Evolutionary conservation across 2,329 filamentous ascomycete genomes (phyloP).

Genomic region (Curvularia sp.): DNA sequence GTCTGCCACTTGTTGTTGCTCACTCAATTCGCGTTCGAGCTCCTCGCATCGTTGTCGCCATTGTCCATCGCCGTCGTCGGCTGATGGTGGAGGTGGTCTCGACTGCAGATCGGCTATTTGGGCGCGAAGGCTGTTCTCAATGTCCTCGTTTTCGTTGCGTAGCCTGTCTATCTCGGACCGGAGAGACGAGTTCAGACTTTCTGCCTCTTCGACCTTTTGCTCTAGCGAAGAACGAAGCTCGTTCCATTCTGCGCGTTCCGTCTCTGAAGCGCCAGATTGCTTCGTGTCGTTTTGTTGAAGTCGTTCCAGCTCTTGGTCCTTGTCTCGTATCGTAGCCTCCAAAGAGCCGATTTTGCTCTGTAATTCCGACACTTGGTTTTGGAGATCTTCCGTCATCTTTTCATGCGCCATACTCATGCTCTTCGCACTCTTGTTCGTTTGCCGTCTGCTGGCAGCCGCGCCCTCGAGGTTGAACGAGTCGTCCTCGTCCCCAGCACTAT

Average conservation of each 20-base stretch:
- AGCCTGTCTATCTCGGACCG: conserved; percentile 79
- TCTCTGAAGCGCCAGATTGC: conserved; percentile 58
- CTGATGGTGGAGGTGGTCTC: conserved; percentile 32
- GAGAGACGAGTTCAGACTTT: conserved; percentile 79
- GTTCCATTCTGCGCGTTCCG: conserved; percentile 75
- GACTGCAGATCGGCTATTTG: conserved; percentile 63
- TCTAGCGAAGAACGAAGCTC: conserved; percentile 72
- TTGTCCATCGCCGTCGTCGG: conserved; percentile 33
- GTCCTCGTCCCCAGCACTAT: conserved; percentile 62
- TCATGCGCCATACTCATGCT: conserved; percentile 46
- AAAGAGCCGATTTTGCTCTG: conserved; percentile 75
- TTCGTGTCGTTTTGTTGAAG: conserved; percentile 66
- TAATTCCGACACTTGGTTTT: conserved; percentile 76
- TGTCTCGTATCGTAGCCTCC: conserved; percentile 72
- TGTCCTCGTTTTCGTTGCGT: conserved; percentile 69
- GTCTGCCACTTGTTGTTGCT: conserved; percentile 84
- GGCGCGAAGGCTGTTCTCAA: conserved; percentile 67
- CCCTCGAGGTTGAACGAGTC: conserved; percentile 67
- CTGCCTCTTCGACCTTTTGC: conserved; percentile 73
- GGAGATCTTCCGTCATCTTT: conserved; percentile 73
- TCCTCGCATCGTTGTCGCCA: conserved; percentile 51
- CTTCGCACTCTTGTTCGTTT: conserved; percentile 54
- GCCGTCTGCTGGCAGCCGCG: conserved; percentile 46
- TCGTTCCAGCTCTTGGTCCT: conserved; percentile 72
- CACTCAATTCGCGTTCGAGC: conserved; percentile 67